Conservation (phyloP, 78 protist genomes). For the Dictyostelium brefeldianum region DNA sequence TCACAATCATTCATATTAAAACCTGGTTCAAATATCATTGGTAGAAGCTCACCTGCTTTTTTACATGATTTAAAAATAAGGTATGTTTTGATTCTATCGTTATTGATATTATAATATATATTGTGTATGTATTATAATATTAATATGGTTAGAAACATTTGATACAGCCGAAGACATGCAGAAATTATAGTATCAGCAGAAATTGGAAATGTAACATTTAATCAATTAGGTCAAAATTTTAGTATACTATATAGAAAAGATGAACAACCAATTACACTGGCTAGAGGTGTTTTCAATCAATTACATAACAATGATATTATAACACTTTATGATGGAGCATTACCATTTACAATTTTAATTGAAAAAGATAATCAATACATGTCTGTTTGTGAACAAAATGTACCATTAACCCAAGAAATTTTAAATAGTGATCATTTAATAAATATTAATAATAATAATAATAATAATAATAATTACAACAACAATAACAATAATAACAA, state of each 20-base stretch:
- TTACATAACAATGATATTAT: not conserved
- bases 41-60: conserved; percentile 50
- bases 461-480: not conserved
- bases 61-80: conserved; percentile 31
- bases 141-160: not conserved
- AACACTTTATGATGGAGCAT: conserved; percentile 1
- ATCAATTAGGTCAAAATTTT: conserved; percentile 44
- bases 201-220: conserved; percentile 26
- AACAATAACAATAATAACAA: too few relatives aligned
- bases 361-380: conserved; percentile 1
- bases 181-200: conserved; percentile 67
- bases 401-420: conserved; percentile 7
- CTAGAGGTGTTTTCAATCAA: not conserved
- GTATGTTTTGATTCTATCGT: not conserved
- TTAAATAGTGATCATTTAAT: not conserved
- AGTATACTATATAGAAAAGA: conserved; percentile 20
- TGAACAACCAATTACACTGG: not conserved
- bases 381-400: not conserved
- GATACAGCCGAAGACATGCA: conserved; percentile 68
- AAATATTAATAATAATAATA: not conserved
- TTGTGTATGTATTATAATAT: not conserved
- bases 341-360: conserved; percentile 13
- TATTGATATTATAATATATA: not conserved
- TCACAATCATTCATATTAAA: not conserved
- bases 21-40: conserved; percentile 37